Evolutionary conservation across 768 basidiomycete species (phyloP).

Genomic region (Rhizopogon vesiculosus): DNA sequence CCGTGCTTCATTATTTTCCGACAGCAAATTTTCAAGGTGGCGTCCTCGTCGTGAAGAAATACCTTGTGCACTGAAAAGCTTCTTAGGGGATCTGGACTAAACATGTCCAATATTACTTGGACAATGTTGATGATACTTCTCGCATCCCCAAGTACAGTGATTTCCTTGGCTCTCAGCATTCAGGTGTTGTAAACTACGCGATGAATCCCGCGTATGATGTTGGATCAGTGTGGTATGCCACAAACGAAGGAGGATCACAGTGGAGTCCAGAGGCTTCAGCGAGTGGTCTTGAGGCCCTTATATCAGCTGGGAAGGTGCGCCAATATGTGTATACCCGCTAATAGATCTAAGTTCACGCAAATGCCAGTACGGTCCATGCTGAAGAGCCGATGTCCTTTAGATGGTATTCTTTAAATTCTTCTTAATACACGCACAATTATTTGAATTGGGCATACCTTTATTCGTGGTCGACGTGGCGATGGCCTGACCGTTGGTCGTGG

Average conservation of each 20-base stretch:
- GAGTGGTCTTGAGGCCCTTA: slow-evolving; percentile 24
- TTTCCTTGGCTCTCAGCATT: slow-evolving; percentile 32
- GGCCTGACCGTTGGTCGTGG: too few species aligned
- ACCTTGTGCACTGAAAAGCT: background rate
- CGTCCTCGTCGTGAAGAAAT: background rate
- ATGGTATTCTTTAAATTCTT: background rate
- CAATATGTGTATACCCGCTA: slow-evolving; percentile 3
- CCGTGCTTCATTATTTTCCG: background rate
- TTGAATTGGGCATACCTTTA: too few species aligned
- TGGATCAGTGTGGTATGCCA: slow-evolving; percentile 31
- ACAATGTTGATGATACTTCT: slow-evolving; percentile 35
- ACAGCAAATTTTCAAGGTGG: slow-evolving; percentile 29
- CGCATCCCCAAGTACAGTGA: slow-evolving; percentile 38
- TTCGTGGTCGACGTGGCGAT: too few species aligned
- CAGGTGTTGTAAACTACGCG: slow-evolving; percentile 34
- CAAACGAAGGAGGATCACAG: slow-evolving; percentile 19
- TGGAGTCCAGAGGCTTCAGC: slow-evolving; percentile 25
- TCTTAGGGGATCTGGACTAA: slow-evolving; percentile 45
- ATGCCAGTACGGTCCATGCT: slow-evolving; percentile 16
- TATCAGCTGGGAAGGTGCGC: slow-evolving; percentile 23
- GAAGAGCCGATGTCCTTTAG: too few species aligned
- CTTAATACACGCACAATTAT: too few species aligned
- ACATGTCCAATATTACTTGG: slow-evolving; percentile 46
- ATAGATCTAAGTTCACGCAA: background rate
- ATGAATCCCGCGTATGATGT: slow-evolving; percentile 35